Conservation (phyloP, 106 monocot genomes). For the Xerophyta viscosa region DNA sequence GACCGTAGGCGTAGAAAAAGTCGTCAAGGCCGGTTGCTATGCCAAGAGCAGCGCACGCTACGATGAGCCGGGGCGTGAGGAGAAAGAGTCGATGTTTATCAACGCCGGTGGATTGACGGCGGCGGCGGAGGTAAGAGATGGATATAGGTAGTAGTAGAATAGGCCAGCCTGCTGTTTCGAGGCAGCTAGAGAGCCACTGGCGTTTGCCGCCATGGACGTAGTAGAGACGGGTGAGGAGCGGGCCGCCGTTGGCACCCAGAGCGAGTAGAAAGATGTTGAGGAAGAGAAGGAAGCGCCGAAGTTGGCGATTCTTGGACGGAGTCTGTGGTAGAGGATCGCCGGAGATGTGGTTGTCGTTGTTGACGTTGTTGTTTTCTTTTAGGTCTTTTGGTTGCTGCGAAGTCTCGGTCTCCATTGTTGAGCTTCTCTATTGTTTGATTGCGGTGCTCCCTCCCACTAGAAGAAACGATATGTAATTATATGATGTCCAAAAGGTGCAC, state of each 20-base stretch:
- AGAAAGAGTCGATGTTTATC: no score
- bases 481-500: no score
- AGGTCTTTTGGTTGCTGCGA: no score
- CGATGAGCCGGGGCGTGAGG: background rate
- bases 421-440: no score
- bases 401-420: no score
- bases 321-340: no score
- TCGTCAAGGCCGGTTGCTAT: slow-evolving; percentile 1
- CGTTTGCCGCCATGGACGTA: slow-evolving; percentile 10
- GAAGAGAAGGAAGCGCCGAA: background rate
- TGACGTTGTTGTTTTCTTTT: no score
- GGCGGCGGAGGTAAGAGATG: background rate
- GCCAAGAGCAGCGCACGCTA: background rate
- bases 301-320: no score
- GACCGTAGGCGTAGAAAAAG: slow-evolving; percentile 7
- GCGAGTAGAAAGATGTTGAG: background rate
- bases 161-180: slow-evolving; percentile 5
- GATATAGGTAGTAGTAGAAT: background rate
- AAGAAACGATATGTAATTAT: no score
- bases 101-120: background rate
- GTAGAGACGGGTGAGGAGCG: slow-evolving; percentile 9
- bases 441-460: no score
- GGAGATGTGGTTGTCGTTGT: no score
- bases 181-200: slow-evolving; percentile 3
- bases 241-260: slow-evolving; percentile 8